These are phyloP conservation scores for Puccinia horiana DNA, from an alignment of 1,284 basidiomycete species.

Conservation along the genomic window DNA sequence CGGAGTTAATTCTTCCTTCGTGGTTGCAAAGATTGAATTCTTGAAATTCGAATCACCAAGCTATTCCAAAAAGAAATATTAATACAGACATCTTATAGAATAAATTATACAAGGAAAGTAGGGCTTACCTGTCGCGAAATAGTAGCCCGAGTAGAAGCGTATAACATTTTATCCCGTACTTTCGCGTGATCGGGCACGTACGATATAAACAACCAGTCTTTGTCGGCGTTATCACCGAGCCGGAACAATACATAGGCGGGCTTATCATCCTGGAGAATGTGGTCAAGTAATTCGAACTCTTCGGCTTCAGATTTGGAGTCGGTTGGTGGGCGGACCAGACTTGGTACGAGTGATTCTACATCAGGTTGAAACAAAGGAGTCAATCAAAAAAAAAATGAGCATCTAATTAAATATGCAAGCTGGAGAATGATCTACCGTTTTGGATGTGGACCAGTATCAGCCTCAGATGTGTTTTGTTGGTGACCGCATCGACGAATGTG, in stretches of 20 bases:
- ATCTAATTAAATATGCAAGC: neutral
- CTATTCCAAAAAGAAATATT: conserved; percentile 1
- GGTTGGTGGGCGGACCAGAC: neutral
- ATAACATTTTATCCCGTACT: conserved; percentile 49
- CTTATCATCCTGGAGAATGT: conserved; percentile 24
- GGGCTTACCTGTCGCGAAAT: conserved; percentile 42
- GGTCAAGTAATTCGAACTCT: conserved; percentile 40
- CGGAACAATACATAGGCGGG: conserved; percentile 47
- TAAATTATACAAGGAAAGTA: neutral
- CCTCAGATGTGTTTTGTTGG: conserved; percentile 12
- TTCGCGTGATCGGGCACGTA: conserved; percentile 47
- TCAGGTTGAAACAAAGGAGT: neutral
- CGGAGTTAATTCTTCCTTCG: conserved; percentile 46
- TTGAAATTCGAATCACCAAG: conserved; percentile 47
- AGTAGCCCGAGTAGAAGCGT: conserved; percentile 43
- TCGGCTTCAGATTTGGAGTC: conserved; percentile 3
- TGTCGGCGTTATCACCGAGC: conserved; percentile 15
- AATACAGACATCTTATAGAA: neutral
- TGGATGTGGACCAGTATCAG: conserved; percentile 36
- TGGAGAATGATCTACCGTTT: conserved; percentile 28
- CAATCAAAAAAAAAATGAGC: neutral
- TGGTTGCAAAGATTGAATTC: conserved; percentile 47
- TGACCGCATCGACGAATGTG: conserved; percentile 32
- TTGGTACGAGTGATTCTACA: conserved; percentile 23
- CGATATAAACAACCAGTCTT: conserved; percentile 43